Percentiles rank a stretch among this genome's conserved stretches.
These are phyloP conservation scores for Cytospora piceae DNA, from an alignment of 2,329 filamentous ascomycete species.

Conservation along the genomic window DNA sequence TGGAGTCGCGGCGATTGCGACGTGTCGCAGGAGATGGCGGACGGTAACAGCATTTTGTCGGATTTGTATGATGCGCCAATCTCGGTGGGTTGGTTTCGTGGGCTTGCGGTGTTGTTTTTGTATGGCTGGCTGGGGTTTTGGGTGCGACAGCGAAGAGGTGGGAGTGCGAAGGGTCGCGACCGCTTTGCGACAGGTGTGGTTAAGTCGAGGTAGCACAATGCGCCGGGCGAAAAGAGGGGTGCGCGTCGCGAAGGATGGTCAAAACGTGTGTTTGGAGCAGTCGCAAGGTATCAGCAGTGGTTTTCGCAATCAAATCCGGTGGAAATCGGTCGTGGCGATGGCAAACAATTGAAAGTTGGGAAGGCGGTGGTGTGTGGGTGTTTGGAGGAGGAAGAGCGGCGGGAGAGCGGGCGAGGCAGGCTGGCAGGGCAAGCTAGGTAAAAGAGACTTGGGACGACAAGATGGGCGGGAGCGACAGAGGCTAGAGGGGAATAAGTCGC, in stretches of 20 bases:
- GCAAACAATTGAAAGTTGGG: slow-evolving; percentile 17
- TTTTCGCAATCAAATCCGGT: slow-evolving; percentile 22
- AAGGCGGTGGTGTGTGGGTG: slow-evolving; percentile 19
- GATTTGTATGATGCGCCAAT: slow-evolving; percentile 16
- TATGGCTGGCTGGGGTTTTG: not conserved
- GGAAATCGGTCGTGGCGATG: slow-evolving; percentile 13
- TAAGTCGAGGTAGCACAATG: slow-evolving; percentile 18
- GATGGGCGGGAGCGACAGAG: slow-evolving; percentile 29
- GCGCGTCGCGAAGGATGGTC: slow-evolving; percentile 18
- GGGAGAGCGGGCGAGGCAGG: not conserved
- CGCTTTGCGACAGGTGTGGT: slow-evolving; percentile 27
- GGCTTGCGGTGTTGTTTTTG: not conserved
- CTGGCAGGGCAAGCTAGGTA: slow-evolving; percentile 16
- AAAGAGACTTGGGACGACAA: slow-evolving; percentile 26
- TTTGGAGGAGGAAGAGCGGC: slow-evolving; percentile 18
- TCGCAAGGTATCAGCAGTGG: slow-evolving; percentile 24
- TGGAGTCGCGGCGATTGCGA: slow-evolving; percentile 54
- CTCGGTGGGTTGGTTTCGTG: not conserved
- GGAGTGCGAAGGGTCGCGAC: slow-evolving; percentile 13
- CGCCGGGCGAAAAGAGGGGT: slow-evolving; percentile 26
- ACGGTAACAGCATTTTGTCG: slow-evolving; percentile 59
- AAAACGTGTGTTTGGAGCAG: slow-evolving; percentile 1
- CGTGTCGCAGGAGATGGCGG: slow-evolving; percentile 61
- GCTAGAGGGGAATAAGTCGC: slow-evolving; percentile 30
- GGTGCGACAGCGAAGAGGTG: slow-evolving; percentile 9